These are phyloP conservation scores for Pyrus pyrifolia DNA, from an alignment of 306 rosid genomes.

Conservation along the genomic window DNA sequence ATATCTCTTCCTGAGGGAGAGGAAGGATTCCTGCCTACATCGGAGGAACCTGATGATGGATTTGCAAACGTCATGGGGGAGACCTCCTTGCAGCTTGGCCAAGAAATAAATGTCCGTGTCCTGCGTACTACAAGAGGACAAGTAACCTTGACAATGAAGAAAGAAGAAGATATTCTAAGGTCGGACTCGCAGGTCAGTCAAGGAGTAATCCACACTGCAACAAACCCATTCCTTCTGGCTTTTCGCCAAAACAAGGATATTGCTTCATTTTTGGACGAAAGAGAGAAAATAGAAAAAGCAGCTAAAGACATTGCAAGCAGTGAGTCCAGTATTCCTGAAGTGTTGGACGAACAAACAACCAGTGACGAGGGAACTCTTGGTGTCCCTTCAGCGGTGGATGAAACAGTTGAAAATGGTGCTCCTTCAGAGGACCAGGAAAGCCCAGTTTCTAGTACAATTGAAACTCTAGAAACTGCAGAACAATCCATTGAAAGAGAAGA, in stretches of 20 bases:
- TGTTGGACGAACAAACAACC: slow-evolving; percentile 30
- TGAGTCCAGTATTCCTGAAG: slow-evolving; percentile 28
- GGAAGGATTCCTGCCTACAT: slow-evolving; percentile 83
- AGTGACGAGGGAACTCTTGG: slow-evolving; percentile 17
- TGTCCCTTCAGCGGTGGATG: slow-evolving; percentile 27
- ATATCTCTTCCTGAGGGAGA: slow-evolving; percentile 95
- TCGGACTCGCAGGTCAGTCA: slow-evolving; percentile 32
- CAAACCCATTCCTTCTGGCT: slow-evolving; percentile 86
- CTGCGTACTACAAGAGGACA: slow-evolving; percentile 74
- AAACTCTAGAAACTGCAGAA: slow-evolving; percentile 4
- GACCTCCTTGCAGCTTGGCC: slow-evolving; percentile 64
- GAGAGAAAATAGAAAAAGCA: slow-evolving; percentile 43
- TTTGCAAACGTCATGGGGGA: slow-evolving; percentile 70
- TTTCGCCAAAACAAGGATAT: slow-evolving; percentile 85
- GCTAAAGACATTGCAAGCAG: slow-evolving; percentile 28
- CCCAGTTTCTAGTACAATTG: slow-evolving; percentile 18
- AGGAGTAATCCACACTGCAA: slow-evolving; percentile 56
- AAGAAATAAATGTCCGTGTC: slow-evolving; percentile 77
- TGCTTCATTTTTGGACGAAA: slow-evolving; percentile 72
- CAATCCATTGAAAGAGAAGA: slow-evolving; percentile 26
- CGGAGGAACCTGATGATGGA: slow-evolving; percentile 73
- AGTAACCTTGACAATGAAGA: slow-evolving; percentile 94
- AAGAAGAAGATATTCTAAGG: slow-evolving; percentile 49
- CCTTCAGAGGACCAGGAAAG: slow-evolving; percentile 18
- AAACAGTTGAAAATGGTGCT: slow-evolving; percentile 25